phyloP scores from a whole-genome alignment of 352 stramenopile species.

The Phytophthora agathidicida region DNA sequence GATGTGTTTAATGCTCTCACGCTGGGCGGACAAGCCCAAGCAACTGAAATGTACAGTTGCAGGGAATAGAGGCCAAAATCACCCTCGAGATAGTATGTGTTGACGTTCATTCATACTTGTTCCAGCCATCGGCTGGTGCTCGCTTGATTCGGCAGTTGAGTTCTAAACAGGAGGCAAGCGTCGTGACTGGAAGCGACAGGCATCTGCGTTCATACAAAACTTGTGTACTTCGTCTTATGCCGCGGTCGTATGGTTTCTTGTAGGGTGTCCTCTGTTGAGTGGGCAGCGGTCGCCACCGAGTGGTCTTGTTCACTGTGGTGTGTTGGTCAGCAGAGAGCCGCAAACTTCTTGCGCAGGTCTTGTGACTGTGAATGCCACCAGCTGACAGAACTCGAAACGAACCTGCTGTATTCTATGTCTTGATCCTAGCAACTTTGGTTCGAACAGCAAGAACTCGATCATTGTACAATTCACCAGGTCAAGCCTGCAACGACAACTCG shows the following conservation, averaged over 20 bases:
- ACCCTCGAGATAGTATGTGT: not conserved
- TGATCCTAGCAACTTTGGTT: not conserved
- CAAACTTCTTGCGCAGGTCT: not conserved
- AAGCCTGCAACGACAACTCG: slow-evolving; percentile 10
- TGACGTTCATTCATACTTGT: not conserved
- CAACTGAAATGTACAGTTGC: slow-evolving; percentile 14
- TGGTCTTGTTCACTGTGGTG: not conserved
- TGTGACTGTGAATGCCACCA: slow-evolving; percentile 1
- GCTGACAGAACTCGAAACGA: not conserved
- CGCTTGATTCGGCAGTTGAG: slow-evolving; percentile 23
- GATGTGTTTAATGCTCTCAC: not conserved
- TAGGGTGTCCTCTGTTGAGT: slow-evolving; percentile 15
- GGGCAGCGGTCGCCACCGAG: slow-evolving; percentile 13
- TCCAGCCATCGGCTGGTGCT: not conserved
- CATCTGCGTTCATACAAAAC: slow-evolving; percentile 14
- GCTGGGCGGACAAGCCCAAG: slow-evolving; percentile 15
- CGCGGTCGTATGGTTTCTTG: slow-evolving; percentile 9
- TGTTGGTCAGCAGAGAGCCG: slow-evolving; percentile 7
- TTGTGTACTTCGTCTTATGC: slow-evolving; percentile 18
- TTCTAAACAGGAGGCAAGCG: slow-evolving; percentile 6
- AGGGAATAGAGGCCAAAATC: no score
- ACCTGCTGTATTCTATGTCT: not conserved
- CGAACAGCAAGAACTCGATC: slow-evolving; percentile 13
- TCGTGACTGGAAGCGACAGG: slow-evolving; percentile 3
- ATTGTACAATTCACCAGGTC: slow-evolving; percentile 28